These are phyloP conservation scores for Anisogramma anomala DNA, from an alignment of 2,329 filamentous ascomycete genomes.

Conservation along the genomic window DNA sequence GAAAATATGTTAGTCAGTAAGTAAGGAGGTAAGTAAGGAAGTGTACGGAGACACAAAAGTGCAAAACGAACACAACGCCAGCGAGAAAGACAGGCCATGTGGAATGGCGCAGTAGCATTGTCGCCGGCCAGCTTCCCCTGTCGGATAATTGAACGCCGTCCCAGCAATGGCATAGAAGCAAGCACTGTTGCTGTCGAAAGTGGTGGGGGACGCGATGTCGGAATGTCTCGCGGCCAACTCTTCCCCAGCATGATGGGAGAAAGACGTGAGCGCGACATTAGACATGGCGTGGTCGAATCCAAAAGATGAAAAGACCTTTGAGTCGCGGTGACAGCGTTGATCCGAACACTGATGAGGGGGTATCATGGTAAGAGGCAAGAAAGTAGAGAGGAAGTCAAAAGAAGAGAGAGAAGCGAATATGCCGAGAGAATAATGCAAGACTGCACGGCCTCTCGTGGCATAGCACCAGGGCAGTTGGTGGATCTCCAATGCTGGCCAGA, in stretches of 20 bases:
- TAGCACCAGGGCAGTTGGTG: neutral
- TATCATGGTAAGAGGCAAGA: constrained; percentile 34
- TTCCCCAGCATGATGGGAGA: constrained; percentile 12
- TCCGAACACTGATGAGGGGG: constrained; percentile 41
- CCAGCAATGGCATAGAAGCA: constrained; percentile 44
- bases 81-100: constrained; percentile 10
- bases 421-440: constrained; percentile 12
- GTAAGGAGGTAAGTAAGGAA: too few species aligned
- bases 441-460: neutral
- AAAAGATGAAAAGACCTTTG: constrained; percentile 12
- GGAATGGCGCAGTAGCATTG: constrained; percentile 46
- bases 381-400: too few species aligned
- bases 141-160: constrained; percentile 34
- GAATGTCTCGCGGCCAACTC: constrained; percentile 21
- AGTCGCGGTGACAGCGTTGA: constrained; percentile 33
- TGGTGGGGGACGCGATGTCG: constrained; percentile 1
- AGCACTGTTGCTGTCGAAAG: constrained; percentile 45
- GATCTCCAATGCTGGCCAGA: neutral
- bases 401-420: constrained; percentile 17
- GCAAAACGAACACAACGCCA: constrained; percentile 12
- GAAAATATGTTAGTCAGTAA: too few species aligned
- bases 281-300: too few species aligned
- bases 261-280: neutral
- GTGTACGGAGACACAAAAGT: neutral
- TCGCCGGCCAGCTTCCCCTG: constrained; percentile 33